These are phyloP conservation scores for Neostapfia colusana DNA, from an alignment of 176 grass and related monocot genomes.

Conservation along the genomic window DNA sequence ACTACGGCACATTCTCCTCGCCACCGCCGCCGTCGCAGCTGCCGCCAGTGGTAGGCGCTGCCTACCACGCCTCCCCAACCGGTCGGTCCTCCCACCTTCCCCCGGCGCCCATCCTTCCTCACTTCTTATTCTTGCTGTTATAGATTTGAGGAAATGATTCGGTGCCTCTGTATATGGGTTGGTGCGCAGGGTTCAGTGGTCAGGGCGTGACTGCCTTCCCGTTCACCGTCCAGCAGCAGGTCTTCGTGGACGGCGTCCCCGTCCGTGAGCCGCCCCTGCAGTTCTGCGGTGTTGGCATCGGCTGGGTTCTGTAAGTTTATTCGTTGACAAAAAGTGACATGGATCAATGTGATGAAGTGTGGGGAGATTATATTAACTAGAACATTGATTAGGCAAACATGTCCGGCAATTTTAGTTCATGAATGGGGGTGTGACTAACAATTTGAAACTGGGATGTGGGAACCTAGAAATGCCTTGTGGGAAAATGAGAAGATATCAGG, in stretches of 20 bases:
- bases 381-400: not conserved
- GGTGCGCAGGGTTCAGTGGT: constrained; percentile 3
- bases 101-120: not conserved
- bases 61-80: constrained; percentile 1
- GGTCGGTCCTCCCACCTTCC: constrained; percentile 5
- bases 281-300: constrained; percentile 58
- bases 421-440: not conserved
- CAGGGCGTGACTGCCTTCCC: constrained; percentile 30
- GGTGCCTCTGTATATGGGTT: not conserved
- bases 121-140: not conserved
- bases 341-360: not conserved
- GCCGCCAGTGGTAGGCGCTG: not conserved
- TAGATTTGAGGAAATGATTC: constrained; percentile 3
- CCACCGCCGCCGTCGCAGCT: not conserved
- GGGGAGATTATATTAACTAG: not conserved
- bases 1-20: constrained; percentile 44
- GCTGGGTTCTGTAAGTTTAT: constrained; percentile 60
- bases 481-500: not conserved
- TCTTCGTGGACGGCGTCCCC: constrained; percentile 48
- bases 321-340: not conserved
- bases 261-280: constrained; percentile 47
- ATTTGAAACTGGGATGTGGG: not conserved
- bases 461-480: not conserved
- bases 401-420: not conserved
- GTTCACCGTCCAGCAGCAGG: constrained; percentile 36